Evolutionary conservation across 371 early-diverging fungal species (phyloP).

Genomic region (Lichtheimia corymbifera): DNA sequence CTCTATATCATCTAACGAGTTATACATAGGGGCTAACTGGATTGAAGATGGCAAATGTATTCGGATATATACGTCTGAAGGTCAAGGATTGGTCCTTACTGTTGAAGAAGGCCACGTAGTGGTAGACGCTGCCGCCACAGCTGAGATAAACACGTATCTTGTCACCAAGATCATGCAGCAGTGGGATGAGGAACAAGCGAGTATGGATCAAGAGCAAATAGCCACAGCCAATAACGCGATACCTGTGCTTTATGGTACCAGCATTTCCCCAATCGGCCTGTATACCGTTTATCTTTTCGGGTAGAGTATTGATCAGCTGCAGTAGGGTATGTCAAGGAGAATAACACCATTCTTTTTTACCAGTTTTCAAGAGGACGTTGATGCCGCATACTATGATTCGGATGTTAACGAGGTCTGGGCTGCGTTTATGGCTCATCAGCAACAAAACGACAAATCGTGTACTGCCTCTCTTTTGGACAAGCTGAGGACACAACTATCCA

Average conservation of each 20-base stretch:
- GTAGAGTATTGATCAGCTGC: neutral
- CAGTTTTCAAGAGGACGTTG: neutral
- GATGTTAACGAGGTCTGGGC: neutral
- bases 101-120: neutral
- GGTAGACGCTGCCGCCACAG: neutral
- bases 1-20: too few species aligned
- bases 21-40: conserved; percentile 10
- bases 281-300: conserved; percentile 2
- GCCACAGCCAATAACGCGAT: neutral
- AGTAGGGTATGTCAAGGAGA: neutral
- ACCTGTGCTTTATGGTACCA: conserved; percentile 4
- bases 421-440: neutral
- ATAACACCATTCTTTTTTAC: neutral
- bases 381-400: neutral
- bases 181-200: conserved; percentile 8
- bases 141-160: conserved; percentile 5
- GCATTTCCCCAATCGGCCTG: neutral
- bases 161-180: conserved; percentile 14
- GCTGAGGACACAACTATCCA: neutral
- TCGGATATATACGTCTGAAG: conserved; percentile 11
- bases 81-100: conserved; percentile 2
- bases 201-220: conserved; percentile 10
- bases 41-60: conserved; percentile 4
- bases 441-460: neutral
- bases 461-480: neutral